phyloP scores from a whole-genome alignment of 164 flowering plant species.

The Santalum album region DNA sequence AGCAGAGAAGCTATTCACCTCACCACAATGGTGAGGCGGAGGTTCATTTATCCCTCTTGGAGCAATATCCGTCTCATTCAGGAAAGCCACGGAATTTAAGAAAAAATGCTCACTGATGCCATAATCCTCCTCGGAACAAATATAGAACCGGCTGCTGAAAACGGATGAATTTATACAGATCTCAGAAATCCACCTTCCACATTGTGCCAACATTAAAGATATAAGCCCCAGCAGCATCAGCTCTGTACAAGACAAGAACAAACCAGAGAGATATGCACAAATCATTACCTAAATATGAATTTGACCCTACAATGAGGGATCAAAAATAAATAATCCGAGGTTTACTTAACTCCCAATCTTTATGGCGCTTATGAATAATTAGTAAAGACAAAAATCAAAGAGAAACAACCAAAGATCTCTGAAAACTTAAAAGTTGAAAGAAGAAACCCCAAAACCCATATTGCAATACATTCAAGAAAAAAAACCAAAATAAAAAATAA shows the following conservation, averaged over 20 bases:
- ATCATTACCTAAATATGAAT: background rate
- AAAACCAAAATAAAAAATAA: no score
- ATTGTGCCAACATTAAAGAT: constrained; percentile 85
- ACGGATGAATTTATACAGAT: constrained; percentile 81
- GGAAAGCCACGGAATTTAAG: constrained; percentile 13
- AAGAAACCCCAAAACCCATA: no score
- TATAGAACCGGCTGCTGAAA: constrained; percentile 62
- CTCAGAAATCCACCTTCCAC: constrained; percentile 69
- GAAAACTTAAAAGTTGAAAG: no score
- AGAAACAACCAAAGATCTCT: no score
- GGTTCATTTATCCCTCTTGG: constrained; percentile 22
- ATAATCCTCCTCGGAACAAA: constrained; percentile 54
- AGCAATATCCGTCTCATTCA: constrained; percentile 30
- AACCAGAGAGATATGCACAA: background rate
- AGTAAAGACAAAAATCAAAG: no score
- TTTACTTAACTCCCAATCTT: no score
- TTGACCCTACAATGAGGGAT: background rate
- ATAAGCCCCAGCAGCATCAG: constrained; percentile 93
- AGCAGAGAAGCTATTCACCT: constrained; percentile 32
- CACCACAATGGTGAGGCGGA: constrained; percentile 45
- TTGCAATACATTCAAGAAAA: no score
- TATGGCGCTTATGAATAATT: no score
- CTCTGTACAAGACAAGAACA: constrained; percentile 32
- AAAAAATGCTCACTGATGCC: constrained; percentile 15
- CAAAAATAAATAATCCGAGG: no score